These are phyloP conservation scores for Funneliformis geosporum DNA, from an alignment of 192 early-diverging fungal species.

Conservation along the genomic window DNA sequence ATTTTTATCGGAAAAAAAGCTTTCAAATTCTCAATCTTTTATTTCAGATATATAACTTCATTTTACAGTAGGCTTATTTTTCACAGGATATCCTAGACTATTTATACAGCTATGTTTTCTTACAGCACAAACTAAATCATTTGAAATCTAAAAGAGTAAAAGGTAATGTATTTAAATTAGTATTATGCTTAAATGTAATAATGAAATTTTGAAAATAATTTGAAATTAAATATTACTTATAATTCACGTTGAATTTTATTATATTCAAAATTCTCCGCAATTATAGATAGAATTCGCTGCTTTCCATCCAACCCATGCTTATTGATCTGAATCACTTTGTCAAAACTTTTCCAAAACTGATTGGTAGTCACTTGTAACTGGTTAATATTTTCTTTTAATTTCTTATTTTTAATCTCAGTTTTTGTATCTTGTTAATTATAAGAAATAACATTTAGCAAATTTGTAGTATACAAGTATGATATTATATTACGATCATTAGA, in stretches of 20 bases:
- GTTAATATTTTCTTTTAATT: too few species aligned
- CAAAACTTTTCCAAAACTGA: background rate
- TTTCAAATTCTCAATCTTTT: background rate
- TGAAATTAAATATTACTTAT: background rate
- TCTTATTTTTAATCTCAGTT: too few species aligned
- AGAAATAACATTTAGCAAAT: too few species aligned
- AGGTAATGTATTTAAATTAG: background rate
- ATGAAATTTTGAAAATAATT: background rate
- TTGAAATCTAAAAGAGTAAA: slow-evolving; percentile 14
- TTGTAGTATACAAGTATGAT: too few species aligned
- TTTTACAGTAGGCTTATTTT: background rate
- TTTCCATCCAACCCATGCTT: background rate
- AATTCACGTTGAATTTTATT: background rate
- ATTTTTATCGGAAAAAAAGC: background rate
- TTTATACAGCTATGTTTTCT: background rate
- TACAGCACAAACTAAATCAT: background rate
- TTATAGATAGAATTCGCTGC: background rate
- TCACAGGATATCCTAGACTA: background rate
- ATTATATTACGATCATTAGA: too few species aligned
- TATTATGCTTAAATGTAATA: background rate
- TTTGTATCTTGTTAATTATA: too few species aligned
- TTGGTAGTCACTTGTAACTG: background rate
- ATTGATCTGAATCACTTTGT: background rate
- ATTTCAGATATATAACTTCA: background rate
- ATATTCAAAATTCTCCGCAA: background rate